These are phyloP conservation scores for Fagopyrum homotropicum DNA, from an alignment of 148 eudicot species.

Conservation along the genomic window DNA sequence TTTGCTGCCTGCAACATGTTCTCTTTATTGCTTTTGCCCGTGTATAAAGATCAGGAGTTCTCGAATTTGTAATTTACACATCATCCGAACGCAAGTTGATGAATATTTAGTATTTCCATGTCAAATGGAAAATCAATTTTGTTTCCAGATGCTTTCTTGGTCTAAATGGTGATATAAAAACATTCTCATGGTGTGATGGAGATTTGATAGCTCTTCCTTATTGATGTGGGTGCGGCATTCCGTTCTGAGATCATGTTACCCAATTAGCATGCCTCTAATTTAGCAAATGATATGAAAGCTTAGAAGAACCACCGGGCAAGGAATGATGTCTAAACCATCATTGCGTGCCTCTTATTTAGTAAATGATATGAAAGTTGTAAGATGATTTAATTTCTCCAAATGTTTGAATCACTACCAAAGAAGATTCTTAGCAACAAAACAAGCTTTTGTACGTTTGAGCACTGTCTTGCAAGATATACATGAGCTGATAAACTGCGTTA, in stretches of 20 bases:
- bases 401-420: background rate
- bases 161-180: background rate
- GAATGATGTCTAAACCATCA: too few species aligned
- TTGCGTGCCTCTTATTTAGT: background rate
- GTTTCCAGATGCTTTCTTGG: slow-evolving; percentile 1
- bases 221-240: background rate
- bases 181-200: background rate
- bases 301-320: too few species aligned
- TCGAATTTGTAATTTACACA: background rate
- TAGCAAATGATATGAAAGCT: background rate
- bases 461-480: background rate
- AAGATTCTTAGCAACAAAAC: background rate
- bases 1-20: background rate
- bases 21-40: background rate
- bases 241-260: background rate
- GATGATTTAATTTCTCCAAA: background rate
- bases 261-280: background rate
- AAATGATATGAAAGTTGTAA: background rate
- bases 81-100: background rate
- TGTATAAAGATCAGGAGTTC: background rate
- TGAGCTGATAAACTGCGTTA: background rate
- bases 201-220: background rate
- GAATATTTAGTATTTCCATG: background rate
- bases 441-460: background rate
- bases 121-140: background rate